Percentiles rank a stretch among this genome's conserved stretches.
phyloP scores from a whole-genome alignment of 2,329 filamentous ascomycete species.

The Dryadomyces sulphureus region DNA sequence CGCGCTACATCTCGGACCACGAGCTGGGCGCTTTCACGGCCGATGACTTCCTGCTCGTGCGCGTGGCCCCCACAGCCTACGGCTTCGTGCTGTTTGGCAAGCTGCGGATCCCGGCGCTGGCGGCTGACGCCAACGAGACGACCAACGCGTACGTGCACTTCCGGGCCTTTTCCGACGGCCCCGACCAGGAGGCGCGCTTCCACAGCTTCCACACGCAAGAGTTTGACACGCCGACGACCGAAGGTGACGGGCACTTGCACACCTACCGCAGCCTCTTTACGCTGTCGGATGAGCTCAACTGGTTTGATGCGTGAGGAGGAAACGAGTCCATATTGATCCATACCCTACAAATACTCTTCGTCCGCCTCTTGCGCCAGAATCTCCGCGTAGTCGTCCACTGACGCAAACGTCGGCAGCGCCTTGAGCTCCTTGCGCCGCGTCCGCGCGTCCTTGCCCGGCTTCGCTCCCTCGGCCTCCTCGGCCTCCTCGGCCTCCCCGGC shows the following conservation, averaged over 20 bases:
- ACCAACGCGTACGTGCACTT: conserved; percentile 29
- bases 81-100: conserved; percentile 34
- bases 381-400: conserved; percentile 82
- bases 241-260: conserved; percentile 20
- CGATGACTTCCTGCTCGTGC: conserved; percentile 27
- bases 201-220: conserved; percentile 35
- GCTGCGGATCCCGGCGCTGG: conserved; percentile 27
- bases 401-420: conserved; percentile 82
- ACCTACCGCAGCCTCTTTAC: conserved; percentile 30
- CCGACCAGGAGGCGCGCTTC: conserved; percentile 24
- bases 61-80: conserved; percentile 30
- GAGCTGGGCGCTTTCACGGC: conserved; percentile 22
- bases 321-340: not conserved
- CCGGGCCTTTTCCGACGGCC: conserved; percentile 28
- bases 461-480: conserved; percentile 11
- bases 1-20: conserved; percentile 20
- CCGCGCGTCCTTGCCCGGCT: conserved; percentile 23
- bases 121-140: conserved; percentile 11
- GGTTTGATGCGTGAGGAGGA: conserved; percentile 32
- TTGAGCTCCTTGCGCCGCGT: conserved; percentile 74
- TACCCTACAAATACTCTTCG: conserved; percentile 10
- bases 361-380: conserved; percentile 62
- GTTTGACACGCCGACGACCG: conserved; percentile 15
- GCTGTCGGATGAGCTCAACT: conserved; percentile 31
- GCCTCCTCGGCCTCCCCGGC: conserved; percentile 24